Base-by-base conservation (phyloP, 1,284 basidiomycete species). In the Puccinia novopanici region DNA sequence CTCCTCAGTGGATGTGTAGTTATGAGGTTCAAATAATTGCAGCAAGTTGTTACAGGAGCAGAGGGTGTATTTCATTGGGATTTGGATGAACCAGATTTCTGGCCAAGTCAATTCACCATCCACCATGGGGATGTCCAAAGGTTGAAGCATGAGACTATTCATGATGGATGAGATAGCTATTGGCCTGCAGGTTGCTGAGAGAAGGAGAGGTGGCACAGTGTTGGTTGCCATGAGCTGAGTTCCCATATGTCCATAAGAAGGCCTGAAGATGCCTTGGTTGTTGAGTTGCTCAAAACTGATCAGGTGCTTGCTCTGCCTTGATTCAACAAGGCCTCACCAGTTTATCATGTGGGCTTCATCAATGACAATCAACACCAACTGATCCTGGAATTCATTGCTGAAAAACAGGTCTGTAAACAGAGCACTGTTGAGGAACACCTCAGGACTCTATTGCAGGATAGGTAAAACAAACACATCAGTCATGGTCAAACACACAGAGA, bases 171-270 rank as follows among this genome's bases (percentile, higher is more conserved):
- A 13, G 3, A 72, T 22, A 10, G 17, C 48, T n/a, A 52, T 19
- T 10, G 70, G 70, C 45, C 70, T 24, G n/a, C 70, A 72, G 42
- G 24, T 30, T 48, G 2, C 45, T 19, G 45, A 48, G 8, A 48
- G 8, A 12, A 48, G 10, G 12, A 48, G 45, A 48, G 54, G 48
- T 19, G 24, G 48, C 0, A 72, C 70, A 15, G 2, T 63, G 52
- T 72, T 72, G 9, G 30, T 72, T 54, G 42, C 48, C 34, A 55
- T 72, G 30, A 72, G 3, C 34, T 4, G 2, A 63, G 13, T 24
- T 0, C 59, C n/a, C 24, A 72, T 34, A 72, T 52, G 54, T 15
- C 70, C 70, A 55, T 72, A 72, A 19, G 48, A 54, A 15, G 48
- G 45, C 27, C 70, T n/a, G 45, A 72, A 72, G 10, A 72, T 27